phyloP scores from a whole-genome alignment of 768 basidiomycete species.

The Leccinum uliginosum region DNA sequence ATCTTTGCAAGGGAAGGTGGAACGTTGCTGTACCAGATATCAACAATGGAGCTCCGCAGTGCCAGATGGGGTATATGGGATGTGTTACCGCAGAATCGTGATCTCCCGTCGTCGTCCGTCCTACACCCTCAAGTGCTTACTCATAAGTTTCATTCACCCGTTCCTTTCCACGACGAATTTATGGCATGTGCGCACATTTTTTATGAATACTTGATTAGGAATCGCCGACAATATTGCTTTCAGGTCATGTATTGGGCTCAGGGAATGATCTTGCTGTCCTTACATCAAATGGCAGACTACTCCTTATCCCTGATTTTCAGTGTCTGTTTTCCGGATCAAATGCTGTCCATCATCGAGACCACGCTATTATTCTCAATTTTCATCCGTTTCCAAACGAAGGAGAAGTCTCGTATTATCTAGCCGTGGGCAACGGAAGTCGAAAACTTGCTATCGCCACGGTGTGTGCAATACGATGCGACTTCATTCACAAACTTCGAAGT shows the following conservation, averaged over 20 bases:
- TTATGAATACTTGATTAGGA: not conserved
- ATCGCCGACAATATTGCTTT: slow-evolving; percentile 3
- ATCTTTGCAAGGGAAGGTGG: slow-evolving; percentile 51
- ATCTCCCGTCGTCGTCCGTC: slow-evolving; percentile 6
- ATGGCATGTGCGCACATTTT: slow-evolving; percentile 22
- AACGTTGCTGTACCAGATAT: slow-evolving; percentile 39
- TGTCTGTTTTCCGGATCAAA: slow-evolving; percentile 26
- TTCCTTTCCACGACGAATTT: slow-evolving; percentile 14
- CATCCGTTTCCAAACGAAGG: slow-evolving; percentile 5
- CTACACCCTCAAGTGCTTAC: slow-evolving; percentile 23
- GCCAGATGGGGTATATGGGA: slow-evolving; percentile 32
- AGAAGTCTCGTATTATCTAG: slow-evolving; percentile 42
- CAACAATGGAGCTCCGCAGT: slow-evolving; percentile 33
- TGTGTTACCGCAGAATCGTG: slow-evolving; percentile 5
- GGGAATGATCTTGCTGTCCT: slow-evolving; percentile 36
- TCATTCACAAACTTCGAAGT: not conserved
- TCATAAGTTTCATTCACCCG: slow-evolving; percentile 2
- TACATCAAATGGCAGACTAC: slow-evolving; percentile 24
- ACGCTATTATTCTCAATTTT: slow-evolving; percentile 26
- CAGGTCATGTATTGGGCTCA: slow-evolving; percentile 44
- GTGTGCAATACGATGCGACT: not conserved
- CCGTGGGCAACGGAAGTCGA: slow-evolving; percentile 38
- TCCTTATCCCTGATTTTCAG: slow-evolving; percentile 26
- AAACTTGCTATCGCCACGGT: slow-evolving; percentile 49
- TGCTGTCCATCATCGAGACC: slow-evolving; percentile 36